These are phyloP conservation scores for Aureobasidium sp. DNA, from an alignment of 2,329 filamentous ascomycete genomes.

Conservation along the genomic window DNA sequence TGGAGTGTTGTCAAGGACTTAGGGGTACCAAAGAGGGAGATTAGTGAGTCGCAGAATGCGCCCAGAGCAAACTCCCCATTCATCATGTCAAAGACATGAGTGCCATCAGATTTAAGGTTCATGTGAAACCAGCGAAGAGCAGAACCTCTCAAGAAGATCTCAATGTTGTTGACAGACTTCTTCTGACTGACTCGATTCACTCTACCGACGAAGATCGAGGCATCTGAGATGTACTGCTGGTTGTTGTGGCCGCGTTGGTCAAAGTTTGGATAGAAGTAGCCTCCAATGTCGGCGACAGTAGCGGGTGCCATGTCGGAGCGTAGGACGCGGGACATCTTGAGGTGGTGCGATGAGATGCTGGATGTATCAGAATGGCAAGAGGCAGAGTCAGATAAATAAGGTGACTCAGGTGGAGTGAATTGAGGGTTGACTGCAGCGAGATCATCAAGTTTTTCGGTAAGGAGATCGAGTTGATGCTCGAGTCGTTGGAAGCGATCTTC, in stretches of 20 bases:
- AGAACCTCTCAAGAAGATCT: conserved; percentile 8
- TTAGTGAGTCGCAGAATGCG: conserved; percentile 6
- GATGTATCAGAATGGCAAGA: background rate
- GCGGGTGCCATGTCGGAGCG: background rate
- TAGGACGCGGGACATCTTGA: background rate
- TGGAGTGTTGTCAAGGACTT: background rate
- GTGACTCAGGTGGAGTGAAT: conserved; percentile 9
- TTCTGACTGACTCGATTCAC: conserved; percentile 3
- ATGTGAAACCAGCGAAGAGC: conserved; percentile 9
- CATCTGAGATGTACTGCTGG: background rate
- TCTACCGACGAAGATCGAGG: conserved; percentile 6
- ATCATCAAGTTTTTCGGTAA: conserved; percentile 5
- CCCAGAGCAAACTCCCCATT: background rate
- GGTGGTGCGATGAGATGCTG: background rate
- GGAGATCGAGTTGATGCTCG: background rate
- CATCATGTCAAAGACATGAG: background rate
- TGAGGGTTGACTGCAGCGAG: background rate
- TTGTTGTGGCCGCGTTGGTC: background rate
- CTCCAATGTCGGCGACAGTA: conserved; percentile 4
- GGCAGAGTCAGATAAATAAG: background rate
- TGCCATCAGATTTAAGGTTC: background rate
- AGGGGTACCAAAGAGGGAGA: background rate
- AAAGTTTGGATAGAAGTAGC: conserved; percentile 5
- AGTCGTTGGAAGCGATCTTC: background rate
- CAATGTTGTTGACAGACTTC: conserved; percentile 2